Evolutionary conservation across 2,329 filamentous ascomycete genomes (phyloP).

Genomic region (Aureobasidium sp.): DNA sequence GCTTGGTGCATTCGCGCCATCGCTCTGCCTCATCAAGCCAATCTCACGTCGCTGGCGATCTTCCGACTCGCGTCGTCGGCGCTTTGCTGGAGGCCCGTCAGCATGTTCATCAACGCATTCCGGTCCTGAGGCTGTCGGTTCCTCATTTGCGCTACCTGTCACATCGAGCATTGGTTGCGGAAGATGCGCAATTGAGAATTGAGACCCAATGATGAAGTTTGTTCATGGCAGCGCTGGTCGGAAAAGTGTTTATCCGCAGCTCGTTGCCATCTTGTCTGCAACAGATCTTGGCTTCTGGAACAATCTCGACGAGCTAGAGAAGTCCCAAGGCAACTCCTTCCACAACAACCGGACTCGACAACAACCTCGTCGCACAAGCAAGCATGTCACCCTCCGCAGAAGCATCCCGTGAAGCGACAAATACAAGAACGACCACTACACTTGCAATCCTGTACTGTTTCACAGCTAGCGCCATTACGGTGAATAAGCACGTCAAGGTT

Average conservation of each 20-base stretch:
- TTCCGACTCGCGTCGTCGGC: not conserved
- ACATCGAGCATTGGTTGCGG: not conserved
- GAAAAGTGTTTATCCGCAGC: not conserved
- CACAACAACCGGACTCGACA: not conserved
- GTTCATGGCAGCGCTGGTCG: not conserved
- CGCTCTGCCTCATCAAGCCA: slow-evolving; percentile 44
- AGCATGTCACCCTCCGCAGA: not conserved
- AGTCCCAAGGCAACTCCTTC: not conserved
- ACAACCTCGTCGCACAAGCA: not conserved
- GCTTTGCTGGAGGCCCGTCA: not conserved
- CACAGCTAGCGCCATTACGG: not conserved
- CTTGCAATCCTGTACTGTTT: not conserved
- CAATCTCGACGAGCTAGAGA: not conserved
- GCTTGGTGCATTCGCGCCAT: slow-evolving; percentile 39
- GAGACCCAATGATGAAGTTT: not conserved
- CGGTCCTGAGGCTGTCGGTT: not conserved
- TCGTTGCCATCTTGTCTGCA: not conserved
- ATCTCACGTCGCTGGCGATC: slow-evolving; percentile 30
- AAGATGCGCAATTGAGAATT: not conserved
- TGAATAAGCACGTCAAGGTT: not conserved
- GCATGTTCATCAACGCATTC: not conserved
- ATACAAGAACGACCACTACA: not conserved
- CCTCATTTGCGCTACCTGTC: not conserved
- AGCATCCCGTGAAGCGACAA: not conserved
- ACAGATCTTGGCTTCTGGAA: not conserved